Percentiles rank a stretch among this genome's conserved stretches.
Conservation (phyloP, 2,329 filamentous ascomycete genomes). For the Sporothrix mexicana region DNA sequence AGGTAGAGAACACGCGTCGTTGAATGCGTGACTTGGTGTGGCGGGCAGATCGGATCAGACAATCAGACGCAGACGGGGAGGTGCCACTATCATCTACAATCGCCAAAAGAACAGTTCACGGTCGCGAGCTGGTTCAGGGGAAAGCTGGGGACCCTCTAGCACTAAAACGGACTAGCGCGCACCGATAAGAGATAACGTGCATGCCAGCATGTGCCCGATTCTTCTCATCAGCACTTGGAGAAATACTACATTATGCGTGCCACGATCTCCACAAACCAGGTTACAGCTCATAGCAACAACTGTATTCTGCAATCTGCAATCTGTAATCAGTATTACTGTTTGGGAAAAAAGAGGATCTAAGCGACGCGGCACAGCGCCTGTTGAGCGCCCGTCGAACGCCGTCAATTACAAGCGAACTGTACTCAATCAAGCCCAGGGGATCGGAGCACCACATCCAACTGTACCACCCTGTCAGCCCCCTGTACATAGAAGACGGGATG, state of each 20-base stretch:
- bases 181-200: conserved; percentile 17
- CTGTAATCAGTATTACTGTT: not conserved
- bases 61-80: not conserved
- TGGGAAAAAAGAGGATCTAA: not conserved
- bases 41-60: not conserved
- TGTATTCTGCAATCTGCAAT: no score
- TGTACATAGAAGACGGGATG: conserved; percentile 7
- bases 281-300: not conserved
- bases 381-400: no score
- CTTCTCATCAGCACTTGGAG: not conserved
- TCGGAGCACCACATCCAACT: not conserved
- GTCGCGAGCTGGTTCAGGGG: conserved; percentile 30
- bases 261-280: not conserved
- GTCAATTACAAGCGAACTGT: no score
- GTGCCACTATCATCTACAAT: not conserved
- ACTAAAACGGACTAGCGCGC: not conserved
- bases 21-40: not conserved
- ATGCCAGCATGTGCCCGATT: no score
- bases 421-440: not conserved
- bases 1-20: not conserved
- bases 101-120: conserved; percentile 32
- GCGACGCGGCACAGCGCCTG: not conserved
- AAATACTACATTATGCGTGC: not conserved
- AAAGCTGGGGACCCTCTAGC: not conserved
- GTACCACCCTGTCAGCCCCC: not conserved